Evolutionary conservation across 345 rosid species (phyloP).

Genomic region (Angophora floribunda): DNA sequence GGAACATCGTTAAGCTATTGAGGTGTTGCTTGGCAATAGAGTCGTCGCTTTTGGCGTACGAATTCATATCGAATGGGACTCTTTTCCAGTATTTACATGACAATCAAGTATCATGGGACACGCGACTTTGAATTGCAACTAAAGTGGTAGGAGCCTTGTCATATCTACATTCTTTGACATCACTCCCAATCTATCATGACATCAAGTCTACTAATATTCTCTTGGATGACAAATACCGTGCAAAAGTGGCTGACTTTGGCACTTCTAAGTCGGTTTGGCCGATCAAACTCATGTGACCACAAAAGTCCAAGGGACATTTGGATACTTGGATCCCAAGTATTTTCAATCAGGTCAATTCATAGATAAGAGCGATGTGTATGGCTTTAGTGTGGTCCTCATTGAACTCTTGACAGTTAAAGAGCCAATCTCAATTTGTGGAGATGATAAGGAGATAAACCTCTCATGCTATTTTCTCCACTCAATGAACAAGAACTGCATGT

Average conservation of each 20-base stretch:
- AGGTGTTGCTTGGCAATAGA: not conserved
- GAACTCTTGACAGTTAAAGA: no score
- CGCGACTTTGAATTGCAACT: not conserved
- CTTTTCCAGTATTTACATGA: not conserved
- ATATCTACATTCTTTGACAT: not conserved
- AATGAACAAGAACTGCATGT: not conserved
- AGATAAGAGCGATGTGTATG: not conserved
- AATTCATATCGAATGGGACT: conserved; percentile 3
- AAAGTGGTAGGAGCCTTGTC: not conserved
- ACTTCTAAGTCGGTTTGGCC: not conserved
- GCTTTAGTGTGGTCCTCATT: rapidly evolving
- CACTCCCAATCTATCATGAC: not conserved
- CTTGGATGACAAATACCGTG: not conserved
- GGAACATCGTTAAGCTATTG: not conserved
- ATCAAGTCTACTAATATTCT: not conserved
- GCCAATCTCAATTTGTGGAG: not conserved
- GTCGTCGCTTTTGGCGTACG: not conserved
- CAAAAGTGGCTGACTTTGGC: not conserved
- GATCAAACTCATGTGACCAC: no score
- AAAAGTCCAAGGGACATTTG: not conserved
- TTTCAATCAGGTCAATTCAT: not conserved
- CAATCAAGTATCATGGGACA: not conserved
- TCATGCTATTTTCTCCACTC: not conserved
- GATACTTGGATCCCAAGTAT: no score
- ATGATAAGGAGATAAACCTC: not conserved